phyloP scores from a whole-genome alignment of 441 rosid species.

The Omphalea diandra region DNA sequence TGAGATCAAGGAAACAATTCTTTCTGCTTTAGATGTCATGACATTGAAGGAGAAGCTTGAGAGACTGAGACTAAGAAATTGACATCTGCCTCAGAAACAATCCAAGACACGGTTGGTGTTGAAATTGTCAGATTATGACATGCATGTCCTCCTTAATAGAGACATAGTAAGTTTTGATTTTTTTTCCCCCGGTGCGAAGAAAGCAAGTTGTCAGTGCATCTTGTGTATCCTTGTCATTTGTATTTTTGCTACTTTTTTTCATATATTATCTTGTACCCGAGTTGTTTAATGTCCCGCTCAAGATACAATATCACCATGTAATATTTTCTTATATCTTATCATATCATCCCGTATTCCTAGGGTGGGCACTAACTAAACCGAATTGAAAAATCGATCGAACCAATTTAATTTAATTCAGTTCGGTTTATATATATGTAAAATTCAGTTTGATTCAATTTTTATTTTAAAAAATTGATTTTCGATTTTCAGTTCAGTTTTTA shows the following conservation, averaged over 20 bases:
- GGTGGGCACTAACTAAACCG: no score
- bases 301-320: no score
- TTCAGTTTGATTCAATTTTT: no score
- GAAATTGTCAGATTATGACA: slow-evolving; percentile 37
- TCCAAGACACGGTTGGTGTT: slow-evolving; percentile 18
- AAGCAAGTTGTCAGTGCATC: no score
- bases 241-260: not conserved
- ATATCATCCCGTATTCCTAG: no score
- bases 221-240: not conserved
- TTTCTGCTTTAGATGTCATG: slow-evolving; percentile 29
- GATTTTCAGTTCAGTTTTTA: no score
- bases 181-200: not conserved
- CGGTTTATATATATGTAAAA: no score
- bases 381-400: no score
- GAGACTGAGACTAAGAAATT: slow-evolving; percentile 28
- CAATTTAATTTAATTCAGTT: no score
- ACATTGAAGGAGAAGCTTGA: slow-evolving; percentile 43
- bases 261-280: no score
- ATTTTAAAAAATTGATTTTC: no score
- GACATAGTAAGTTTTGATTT: not conserved
- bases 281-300: not conserved
- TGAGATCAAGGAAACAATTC: slow-evolving; percentile 33
- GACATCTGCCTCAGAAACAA: slow-evolving; percentile 18
- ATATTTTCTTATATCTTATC: no score
- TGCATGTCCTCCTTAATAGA: not conserved